phyloP scores from a whole-genome alignment of 352 stramenopile genomes.

The Pythium periplocum region DNA sequence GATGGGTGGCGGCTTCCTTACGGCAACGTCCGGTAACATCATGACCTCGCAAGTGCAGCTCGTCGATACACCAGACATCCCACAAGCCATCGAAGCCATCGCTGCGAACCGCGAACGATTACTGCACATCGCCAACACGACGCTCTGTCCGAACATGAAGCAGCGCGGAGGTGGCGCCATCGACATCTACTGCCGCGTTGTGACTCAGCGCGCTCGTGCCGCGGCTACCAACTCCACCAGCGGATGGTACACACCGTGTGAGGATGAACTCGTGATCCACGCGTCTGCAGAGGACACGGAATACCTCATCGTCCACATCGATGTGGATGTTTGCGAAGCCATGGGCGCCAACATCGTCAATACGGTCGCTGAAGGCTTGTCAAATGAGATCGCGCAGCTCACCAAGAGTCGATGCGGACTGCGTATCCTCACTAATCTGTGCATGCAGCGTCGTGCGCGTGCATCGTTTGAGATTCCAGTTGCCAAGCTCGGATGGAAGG shows the following conservation, averaged over 20 bases:
- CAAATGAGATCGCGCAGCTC: slow-evolving; percentile 61
- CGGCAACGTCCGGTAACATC: slow-evolving; percentile 70
- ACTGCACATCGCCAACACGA: slow-evolving; percentile 68
- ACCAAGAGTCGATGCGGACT: slow-evolving; percentile 61
- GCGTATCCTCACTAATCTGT: slow-evolving; percentile 89
- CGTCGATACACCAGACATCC: slow-evolving; percentile 62
- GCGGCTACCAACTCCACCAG: slow-evolving; percentile 2
- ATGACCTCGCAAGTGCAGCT: slow-evolving; percentile 88
- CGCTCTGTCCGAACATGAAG: slow-evolving; percentile 82
- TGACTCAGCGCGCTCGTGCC: slow-evolving; percentile 38
- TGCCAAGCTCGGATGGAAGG: slow-evolving; percentile 73
- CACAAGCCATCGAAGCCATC: slow-evolving; percentile 46
- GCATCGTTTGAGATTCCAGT: slow-evolving; percentile 71
- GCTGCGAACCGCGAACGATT: slow-evolving; percentile 45
- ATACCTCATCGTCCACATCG: slow-evolving; percentile 81
- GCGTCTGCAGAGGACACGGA: slow-evolving; percentile 23
- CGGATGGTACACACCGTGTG: slow-evolving; percentile 53
- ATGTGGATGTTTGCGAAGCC: slow-evolving; percentile 85
- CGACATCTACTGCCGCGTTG: slow-evolving; percentile 78
- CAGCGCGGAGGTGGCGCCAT: slow-evolving; percentile 74
- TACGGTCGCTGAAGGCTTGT: slow-evolving; percentile 78
- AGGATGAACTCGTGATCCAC: slow-evolving; percentile 47
- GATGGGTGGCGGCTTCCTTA: slow-evolving; percentile 67
- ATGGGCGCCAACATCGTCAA: slow-evolving; percentile 90
- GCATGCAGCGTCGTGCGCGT: slow-evolving; percentile 70